Evolutionary conservation across 2,329 filamentous ascomycete species (phyloP), one percentile per base, ranked within the genome.

Genomic region (Beauveria australis): DNA sequence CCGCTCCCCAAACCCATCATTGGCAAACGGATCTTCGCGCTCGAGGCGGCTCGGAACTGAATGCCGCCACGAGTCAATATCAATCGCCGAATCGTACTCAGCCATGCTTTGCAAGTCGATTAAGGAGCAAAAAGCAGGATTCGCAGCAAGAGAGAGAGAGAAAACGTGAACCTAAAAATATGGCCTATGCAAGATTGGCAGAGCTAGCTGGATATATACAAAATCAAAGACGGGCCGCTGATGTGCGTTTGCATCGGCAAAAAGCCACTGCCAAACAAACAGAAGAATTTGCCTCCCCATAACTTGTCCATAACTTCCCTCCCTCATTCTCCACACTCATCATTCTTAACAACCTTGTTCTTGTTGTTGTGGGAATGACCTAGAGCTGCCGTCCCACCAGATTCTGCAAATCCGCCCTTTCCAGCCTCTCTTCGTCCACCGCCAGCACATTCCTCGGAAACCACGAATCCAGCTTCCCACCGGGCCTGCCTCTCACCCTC

Each of bases 381-480:
- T 41, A 53, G 7, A 41, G 7, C 16, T 33, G n/a, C 12, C 16
- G 19, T 5, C 68, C 33, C 33, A 37, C 67, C 53, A 78, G 44
- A 40, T 76, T 73, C 6, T 66, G 67, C 22, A 79, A 53, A 43
- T 73, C 68, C 2, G 74, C 73, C 62, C 69, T 72, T 61, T 65
- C 67, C 60, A 79, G 59, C 53, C 77, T 71, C 44, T 62, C 66
- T 58, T 64, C 58, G 14, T 73, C 70, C 26, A 75, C 62, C 14
- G 49, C 62, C 37, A 72, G 30, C 26, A 78, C 55, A 47, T 78
- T 73, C 5, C 37, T 24, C 0, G 77, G 76, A 47, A 78, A 76
- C 78, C 78, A 79, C 19, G 73, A 69, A 1, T 53, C 63, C 61
- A 79, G 60, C 40, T 56, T 67, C 0, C 76, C 77, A 0, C 65